These are phyloP conservation scores for Neurospora crassa DNA, from an alignment of 2,329 filamentous ascomycete genomes.

Conservation along the genomic window DNA sequence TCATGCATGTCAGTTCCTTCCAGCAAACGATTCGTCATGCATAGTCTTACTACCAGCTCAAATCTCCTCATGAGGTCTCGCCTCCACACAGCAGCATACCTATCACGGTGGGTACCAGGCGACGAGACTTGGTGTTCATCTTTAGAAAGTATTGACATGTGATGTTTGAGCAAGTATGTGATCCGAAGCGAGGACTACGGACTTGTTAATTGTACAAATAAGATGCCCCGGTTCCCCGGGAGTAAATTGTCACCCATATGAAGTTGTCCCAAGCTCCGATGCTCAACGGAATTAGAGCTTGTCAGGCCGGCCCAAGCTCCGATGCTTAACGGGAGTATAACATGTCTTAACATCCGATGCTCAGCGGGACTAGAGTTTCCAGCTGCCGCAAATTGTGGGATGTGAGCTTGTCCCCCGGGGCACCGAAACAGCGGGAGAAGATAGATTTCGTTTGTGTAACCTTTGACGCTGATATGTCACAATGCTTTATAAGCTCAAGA, in stretches of 20 bases:
- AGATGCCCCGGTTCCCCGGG: background rate
- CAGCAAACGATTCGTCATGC: background rate
- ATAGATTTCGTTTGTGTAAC: background rate
- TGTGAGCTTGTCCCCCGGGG: background rate
- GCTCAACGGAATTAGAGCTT: background rate
- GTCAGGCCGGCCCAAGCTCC: background rate
- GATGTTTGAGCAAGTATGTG: background rate
- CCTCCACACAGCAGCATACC: background rate
- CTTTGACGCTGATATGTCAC: background rate
- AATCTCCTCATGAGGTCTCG: background rate
- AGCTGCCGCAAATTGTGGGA: background rate
- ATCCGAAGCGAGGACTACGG: background rate
- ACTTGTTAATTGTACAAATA: background rate
- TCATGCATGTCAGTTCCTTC: background rate
- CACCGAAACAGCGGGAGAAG: background rate
- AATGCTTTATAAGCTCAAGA: background rate
- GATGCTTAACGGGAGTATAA: background rate
- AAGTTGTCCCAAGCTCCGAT: background rate
- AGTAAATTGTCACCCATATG: background rate
- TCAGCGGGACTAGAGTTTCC: background rate
- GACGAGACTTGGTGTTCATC: background rate
- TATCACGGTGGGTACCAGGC: background rate
- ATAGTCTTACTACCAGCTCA: background rate
- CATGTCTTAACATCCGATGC: background rate
- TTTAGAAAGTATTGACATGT: background rate